phyloP scores from a whole-genome alignment of 495 filamentous ascomycete species.

The Poronia punctata region DNA sequence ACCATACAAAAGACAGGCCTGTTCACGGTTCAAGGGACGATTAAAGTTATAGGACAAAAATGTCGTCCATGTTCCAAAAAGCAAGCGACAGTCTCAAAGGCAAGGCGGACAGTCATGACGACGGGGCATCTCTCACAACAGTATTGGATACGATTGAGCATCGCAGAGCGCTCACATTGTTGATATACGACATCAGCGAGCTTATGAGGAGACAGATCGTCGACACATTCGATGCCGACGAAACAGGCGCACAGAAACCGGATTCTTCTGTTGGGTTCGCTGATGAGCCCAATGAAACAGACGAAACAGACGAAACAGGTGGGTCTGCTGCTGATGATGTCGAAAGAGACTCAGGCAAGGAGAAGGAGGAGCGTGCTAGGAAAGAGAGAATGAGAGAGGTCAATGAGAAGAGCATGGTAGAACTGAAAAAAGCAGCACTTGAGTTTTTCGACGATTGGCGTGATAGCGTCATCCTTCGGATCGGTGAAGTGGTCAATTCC shows the following conservation, averaged over 20 bases:
- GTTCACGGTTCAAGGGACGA: too few relatives aligned
- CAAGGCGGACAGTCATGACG: conserved; percentile 7
- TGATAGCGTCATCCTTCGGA: conserved; percentile 50
- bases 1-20: too few relatives aligned
- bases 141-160: conserved; percentile 29
- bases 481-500: conserved; percentile 60
- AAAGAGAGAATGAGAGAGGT: conserved; percentile 32
- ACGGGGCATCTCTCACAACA: conserved; percentile 20
- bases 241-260: conserved; percentile 11
- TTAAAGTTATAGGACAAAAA: conserved; percentile 4
- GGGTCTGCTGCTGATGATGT: too few relatives aligned
- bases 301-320: conserved; percentile 11
- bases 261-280: conserved; percentile 9
- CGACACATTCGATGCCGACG: conserved; percentile 31
- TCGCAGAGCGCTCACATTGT: conserved; percentile 24
- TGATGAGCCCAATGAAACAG: conserved; percentile 16
- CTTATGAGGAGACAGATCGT: conserved; percentile 32
- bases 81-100: conserved; percentile 15
- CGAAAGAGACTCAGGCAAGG: conserved; percentile 23
- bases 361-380: conserved; percentile 18
- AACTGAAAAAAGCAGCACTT: conserved; percentile 30
- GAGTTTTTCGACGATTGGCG: conserved; percentile 60
- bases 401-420: conserved; percentile 27
- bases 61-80: conserved; percentile 19
- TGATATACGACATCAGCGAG: conserved; percentile 34